A percentile compares a stretch with the other conserved stretches of the same genome.
phyloP scores from a whole-genome alignment of 2,329 filamentous ascomycete genomes.

The Metarhizium robertsii region DNA sequence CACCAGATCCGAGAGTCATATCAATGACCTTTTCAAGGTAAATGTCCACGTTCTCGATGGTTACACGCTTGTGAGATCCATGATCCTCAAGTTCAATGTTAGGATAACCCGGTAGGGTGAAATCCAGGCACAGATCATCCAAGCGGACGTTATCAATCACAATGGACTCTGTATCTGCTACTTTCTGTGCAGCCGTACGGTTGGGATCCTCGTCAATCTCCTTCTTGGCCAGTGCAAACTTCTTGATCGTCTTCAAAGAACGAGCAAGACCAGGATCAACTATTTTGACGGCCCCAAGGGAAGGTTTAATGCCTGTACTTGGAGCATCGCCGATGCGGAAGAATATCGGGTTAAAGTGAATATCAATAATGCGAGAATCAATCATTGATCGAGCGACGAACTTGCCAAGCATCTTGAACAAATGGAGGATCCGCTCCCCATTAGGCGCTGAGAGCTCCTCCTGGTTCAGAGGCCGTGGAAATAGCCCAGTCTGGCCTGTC shows the following conservation, averaged over 20 bases:
- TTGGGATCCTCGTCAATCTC: constrained; percentile 63
- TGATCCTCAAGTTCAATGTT: constrained; percentile 71
- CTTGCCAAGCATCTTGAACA: constrained; percentile 91
- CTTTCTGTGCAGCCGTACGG: constrained; percentile 61
- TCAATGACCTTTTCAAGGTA: constrained; percentile 90
- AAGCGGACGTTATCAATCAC: constrained; percentile 66
- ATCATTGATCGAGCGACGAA: constrained; percentile 98
- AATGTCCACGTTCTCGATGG: constrained; percentile 79
- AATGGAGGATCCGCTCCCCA: constrained; percentile 76
- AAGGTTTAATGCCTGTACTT: constrained; percentile 59
- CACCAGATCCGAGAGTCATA: constrained; percentile 80
- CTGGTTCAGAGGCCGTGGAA: constrained; percentile 81
- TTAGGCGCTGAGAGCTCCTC: constrained; percentile 65
- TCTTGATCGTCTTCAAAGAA: constrained; percentile 79
- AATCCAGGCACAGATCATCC: constrained; percentile 86
- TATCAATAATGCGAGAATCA: constrained; percentile 93
- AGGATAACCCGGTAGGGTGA: constrained; percentile 87
- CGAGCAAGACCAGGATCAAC: constrained; percentile 81
- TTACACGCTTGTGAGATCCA: constrained; percentile 67
- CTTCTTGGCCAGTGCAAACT: constrained; percentile 76
- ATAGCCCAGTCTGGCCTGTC: constrained; percentile 74
- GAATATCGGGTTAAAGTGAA: constrained; percentile 95
- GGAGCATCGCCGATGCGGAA: constrained; percentile 79
- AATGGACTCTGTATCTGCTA: constrained; percentile 58
- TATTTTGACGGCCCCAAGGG: constrained; percentile 78